A percentile compares a stretch with the other conserved stretches of the same genome.
These are phyloP conservation scores for Cryptococcus sp. DNA, from an alignment of 1,284 basidiomycete genomes.

Conservation along the genomic window DNA sequence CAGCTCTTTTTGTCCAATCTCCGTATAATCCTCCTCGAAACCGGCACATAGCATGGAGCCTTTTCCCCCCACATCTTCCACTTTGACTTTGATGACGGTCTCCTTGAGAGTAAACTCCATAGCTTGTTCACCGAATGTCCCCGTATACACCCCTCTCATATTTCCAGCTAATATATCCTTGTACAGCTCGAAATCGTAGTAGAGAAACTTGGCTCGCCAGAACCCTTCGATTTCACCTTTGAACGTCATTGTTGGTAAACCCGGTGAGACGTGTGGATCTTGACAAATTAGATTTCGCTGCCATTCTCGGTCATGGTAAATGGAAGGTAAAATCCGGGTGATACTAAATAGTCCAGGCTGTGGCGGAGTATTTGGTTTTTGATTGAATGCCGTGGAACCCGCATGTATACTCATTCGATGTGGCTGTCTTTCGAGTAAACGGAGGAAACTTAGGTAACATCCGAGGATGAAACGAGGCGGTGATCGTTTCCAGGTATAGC, in stretches of 20 bases:
- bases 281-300: conserved; percentile 47
- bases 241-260: conserved; percentile 47
- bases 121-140: conserved; percentile 40
- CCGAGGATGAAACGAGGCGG: conserved; percentile 37
- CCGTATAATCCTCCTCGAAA: conserved; percentile 23
- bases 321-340: conserved; percentile 34
- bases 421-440: conserved; percentile 36
- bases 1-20: conserved; percentile 16
- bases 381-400: conserved; percentile 16
- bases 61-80: conserved; percentile 41
- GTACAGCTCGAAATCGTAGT: conserved; percentile 54
- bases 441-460: conserved; percentile 32
- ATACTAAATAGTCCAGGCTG: conserved; percentile 21
- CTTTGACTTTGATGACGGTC: conserved; percentile 39
- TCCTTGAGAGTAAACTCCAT: conserved; percentile 41
- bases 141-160: conserved; percentile 46
- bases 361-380: conserved; percentile 6
- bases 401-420: conserved; percentile 25
- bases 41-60: conserved; percentile 39
- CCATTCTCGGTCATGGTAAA: conserved; percentile 47
- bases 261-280: conserved; percentile 46
- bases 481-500: conserved; percentile 34
- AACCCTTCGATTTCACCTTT: conserved; percentile 48
- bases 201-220: conserved; percentile 53
- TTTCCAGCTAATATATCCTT: conserved; percentile 51